Base-by-base conservation (phyloP, 2,329 filamentous ascomycete genomes). In the Penicillium brasilianum region DNA sequence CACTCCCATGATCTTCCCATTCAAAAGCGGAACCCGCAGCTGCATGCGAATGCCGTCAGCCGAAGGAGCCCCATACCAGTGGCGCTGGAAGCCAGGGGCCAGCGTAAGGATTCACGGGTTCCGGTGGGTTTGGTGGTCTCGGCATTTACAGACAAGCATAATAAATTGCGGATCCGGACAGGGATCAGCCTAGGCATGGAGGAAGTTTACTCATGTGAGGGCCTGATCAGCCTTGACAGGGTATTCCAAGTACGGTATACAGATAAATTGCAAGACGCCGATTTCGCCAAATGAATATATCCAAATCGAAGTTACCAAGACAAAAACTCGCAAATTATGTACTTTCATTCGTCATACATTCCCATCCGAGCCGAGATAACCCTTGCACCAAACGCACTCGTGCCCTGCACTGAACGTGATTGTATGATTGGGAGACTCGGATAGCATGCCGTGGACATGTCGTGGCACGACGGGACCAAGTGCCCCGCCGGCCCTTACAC, bases 321-420 rank as follows among this genome's bases (percentile, higher is more conserved):
- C 11, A 18, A 18, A 14, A 11, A 14, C n/a, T 20, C 48, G 30
- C n/a, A 50, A 8, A 50, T 34, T 53, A 53, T 53, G 34, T 53
- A 53, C 34, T 22, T 30, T 13, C 10, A 25, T 36, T 13, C 20
- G 48, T 50, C 48, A 36, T 50, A 36, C 22, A 30, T 20, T 3
- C 34, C 32, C 14, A 22, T 62, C 50, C 25, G 37, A 28, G 54
- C 57, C 41, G 11, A 44, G 32, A 53, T 18, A 22, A 25, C 32
- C 25, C 59, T 55, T 58, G 28, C 48, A 32, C 18, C 43, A 30
- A 32, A 49, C 44, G 25, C 49, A 48, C 52, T 59, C 20, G 48
- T 50, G 53, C 53, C 61, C 63, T 63, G 64, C 64, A 68, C 59
- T 55, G 39, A 28, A 60, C 41, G 34, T 64, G 64, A 64, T 49